Base-by-base conservation (phyloP, 164 flowering plant species). In the Aristolochia californica region DNA sequence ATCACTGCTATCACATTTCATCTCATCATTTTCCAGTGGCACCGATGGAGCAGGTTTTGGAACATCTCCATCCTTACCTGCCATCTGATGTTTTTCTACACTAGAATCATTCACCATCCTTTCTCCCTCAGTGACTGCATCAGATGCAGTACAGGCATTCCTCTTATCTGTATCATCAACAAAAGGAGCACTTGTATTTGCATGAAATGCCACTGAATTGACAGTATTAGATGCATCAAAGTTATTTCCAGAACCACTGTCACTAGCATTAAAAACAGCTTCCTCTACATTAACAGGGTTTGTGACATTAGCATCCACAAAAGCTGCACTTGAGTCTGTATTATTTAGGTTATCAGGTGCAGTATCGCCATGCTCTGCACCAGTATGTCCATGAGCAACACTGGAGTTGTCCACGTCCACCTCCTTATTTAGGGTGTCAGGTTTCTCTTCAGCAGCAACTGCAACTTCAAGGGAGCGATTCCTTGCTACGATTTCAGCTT, bases 401-500 rank as follows among this genome's bases (percentile, higher is more conserved):
- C 26, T 18, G 22, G 55, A 34, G 49, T 13, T 60, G 57, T 38
- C 61, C 67, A 7, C 56, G 34, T 3, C 66, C 40, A 15, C 28
- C 38, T 24, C 40, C 27, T 18, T 55, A 54, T 22, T 62, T 65
- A 21, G 55, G 21, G 24, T 34, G 23, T 21, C 43, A 28, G 51
- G 59, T 43, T 23, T 38, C 50, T 48, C 49, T 13, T 23, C 21
- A 43, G 25, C 43, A n/a, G 23, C 5, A 25, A 21, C 51, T 18
- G 34, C n/a, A 11, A 25, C 48, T 30, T 53, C 51, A 13, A 52
- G 57, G 23, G 11, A 53, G 22, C 43, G 72, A 60, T 72, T 66
- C 60, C 73, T 53, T 45, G 77, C 82, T 23, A 70, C 80, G 58
- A 60, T 67, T 78, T 86, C 88, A 63, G 77, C 81, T 59, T 79